Base-by-base conservation (phyloP, 306 rosid species). In the Citrullus mucosospermus region DNA sequence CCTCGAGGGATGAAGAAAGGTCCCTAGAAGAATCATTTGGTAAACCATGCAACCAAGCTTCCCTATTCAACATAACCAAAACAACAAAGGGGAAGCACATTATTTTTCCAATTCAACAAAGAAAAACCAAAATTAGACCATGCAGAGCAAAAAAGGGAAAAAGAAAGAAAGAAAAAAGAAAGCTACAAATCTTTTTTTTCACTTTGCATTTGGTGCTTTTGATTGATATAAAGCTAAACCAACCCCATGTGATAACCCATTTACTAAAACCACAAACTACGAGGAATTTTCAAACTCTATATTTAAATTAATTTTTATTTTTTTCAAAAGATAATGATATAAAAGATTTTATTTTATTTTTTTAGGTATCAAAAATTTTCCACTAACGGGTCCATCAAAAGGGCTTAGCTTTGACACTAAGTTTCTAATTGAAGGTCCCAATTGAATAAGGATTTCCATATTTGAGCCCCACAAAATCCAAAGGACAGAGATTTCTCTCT, bases 11-110 rank as follows among this genome's bases (percentile, higher is more conserved):
- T 61, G 83, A 62, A 77, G 82, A 62, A 77, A 87, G 66, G 80
- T 87, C 86, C 80, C 87, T 84, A 76, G 81, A 82, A 81, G 89
- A 90, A 73, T 85, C 82, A 85, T 87, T 85, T 81, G 89, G 86
- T 76, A 84, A 88, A 30, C 96, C 88, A 80, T 90, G 85, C 87
- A 90, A 85, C 92, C 96, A 88, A 80, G 87, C 91, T 87, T 90
- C 96, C 84, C 96, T 90, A 85, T 84, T 75, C 4, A 53, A 83
- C 76, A 88, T 82, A 10, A 78, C 80, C 86, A 84, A 80, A 85
- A 57, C 75, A 73, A 10, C 56, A 67, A 68, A 62, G 85, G 28
- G 51, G 9, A 13, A 58, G 17, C 32, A 77, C 43, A 79, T 68
- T 53, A 15, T 53, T 53, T 25, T 65, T 82, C 44, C 44, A 18